These are phyloP conservation scores for Monosporascus sp. DNA, from an alignment of 2,329 filamentous ascomycete genomes.

Conservation along the genomic window DNA sequence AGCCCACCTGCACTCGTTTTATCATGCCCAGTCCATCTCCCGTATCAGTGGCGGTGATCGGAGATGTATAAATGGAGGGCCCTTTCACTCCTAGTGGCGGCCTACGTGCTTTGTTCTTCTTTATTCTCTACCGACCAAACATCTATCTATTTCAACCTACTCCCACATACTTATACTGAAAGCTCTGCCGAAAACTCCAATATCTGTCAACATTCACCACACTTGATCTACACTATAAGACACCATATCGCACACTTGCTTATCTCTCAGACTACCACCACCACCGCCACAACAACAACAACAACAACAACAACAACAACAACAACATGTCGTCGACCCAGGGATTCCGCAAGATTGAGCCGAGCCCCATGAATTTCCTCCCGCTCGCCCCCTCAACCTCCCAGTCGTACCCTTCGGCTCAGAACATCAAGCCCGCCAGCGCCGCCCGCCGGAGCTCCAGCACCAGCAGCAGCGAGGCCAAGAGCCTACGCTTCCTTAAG, in stretches of 20 bases:
- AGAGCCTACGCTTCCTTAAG: slow-evolving; percentile 51
- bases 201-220: no score
- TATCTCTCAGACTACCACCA: no score
- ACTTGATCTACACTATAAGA: slow-evolving; percentile 5
- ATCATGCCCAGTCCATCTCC: no score
- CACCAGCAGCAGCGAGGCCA: slow-evolving; percentile 46
- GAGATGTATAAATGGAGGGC: not conserved
- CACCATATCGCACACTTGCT: slow-evolving; percentile 4
- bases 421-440: slow-evolving; percentile 26
- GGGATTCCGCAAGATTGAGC: slow-evolving; percentile 17
- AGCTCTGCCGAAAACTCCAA: no score
- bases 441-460: slow-evolving; percentile 47
- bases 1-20: not conserved
- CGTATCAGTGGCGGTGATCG: no score
- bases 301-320: slow-evolving; percentile 14
- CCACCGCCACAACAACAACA: no score
- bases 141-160: no score
- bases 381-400: slow-evolving; percentile 55
- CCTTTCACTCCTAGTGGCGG: not conserved
- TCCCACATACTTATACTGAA: no score
- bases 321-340: slow-evolving; percentile 22
- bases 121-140: not conserved
- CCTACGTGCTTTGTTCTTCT: not conserved
- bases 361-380: slow-evolving; percentile 42
- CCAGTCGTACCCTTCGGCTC: slow-evolving; percentile 43